Conservation (phyloP, 306 rosid genomes). For the Adenanthera pavonina region DNA sequence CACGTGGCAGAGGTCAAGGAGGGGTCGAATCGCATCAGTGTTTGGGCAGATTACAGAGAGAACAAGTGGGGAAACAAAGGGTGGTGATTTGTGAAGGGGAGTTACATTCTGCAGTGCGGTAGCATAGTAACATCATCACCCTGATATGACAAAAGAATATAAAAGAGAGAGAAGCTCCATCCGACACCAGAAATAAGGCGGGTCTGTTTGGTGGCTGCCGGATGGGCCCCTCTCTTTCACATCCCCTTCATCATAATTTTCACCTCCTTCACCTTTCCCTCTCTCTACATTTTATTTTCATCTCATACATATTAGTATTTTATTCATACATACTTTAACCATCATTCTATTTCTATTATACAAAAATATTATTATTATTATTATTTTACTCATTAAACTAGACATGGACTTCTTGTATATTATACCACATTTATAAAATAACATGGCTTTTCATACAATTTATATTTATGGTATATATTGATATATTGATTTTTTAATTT, state of each 20-base stretch:
- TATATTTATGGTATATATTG: too few relatives aligned
- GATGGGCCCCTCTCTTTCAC: conserved; percentile 50
- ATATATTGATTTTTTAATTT: too few relatives aligned
- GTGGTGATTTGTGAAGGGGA: conserved; percentile 9
- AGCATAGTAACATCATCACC: conserved; percentile 31
- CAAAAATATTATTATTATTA: not conserved
- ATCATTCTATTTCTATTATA: too few relatives aligned
- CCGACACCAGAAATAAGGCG: conserved; percentile 53
- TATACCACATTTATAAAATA: too few relatives aligned
- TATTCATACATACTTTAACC: not conserved
- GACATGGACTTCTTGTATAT: too few relatives aligned
- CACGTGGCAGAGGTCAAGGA: conserved; percentile 31
- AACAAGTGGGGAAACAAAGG: conserved; percentile 7
- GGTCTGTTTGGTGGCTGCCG: conserved; percentile 68
- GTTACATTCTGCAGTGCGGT: conserved; percentile 29
- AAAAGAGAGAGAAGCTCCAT: conserved; percentile 24
- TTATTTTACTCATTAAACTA: too few relatives aligned
- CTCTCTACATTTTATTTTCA: not conserved
- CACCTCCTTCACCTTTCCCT: conserved; percentile 32
- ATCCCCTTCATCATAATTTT: conserved; percentile 48
- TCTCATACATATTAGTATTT: not conserved
- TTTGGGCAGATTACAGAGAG: not conserved
- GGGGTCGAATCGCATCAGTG: not conserved
- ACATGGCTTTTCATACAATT: too few relatives aligned
- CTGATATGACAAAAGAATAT: conserved; percentile 46